A percentile compares a stretch with the other conserved stretches of the same genome.
Conservation (phyloP, 139 green algal species). For the Limnomonas spitsbergensis region DNA sequence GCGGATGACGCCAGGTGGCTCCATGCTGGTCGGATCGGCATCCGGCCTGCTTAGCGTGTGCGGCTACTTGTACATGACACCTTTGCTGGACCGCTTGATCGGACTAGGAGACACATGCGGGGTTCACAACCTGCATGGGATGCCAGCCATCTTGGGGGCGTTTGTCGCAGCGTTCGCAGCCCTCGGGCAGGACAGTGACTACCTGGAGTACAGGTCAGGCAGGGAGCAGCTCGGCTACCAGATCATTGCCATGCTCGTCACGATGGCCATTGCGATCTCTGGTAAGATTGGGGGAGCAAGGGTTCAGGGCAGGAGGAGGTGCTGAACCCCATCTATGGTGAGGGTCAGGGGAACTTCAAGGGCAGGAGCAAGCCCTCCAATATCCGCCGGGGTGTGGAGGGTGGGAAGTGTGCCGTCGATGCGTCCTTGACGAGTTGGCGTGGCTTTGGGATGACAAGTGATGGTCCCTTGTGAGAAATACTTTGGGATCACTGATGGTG, state of each 20-base stretch:
- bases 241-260: slow-evolving; percentile 1
- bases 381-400: no score
- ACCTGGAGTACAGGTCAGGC: slow-evolving; percentile 2
- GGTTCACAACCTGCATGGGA: slow-evolving; percentile 62
- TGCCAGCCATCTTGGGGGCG: slow-evolving; percentile 13
- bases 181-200: slow-evolving; percentile 5
- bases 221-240: slow-evolving; percentile 16
- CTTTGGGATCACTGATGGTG: no score
- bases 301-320: neutral
- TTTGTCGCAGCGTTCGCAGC: slow-evolving; percentile 12
- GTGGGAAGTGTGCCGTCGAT: no score
- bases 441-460: no score
- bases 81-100: slow-evolving; percentile 39
- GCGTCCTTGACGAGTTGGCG: no score
- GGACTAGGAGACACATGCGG: slow-evolving; percentile 59
- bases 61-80: slow-evolving; percentile 47
- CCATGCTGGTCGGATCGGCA: slow-evolving; percentile 45
- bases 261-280: slow-evolving; percentile 15
- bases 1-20: slow-evolving; percentile 16
- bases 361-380: no score
- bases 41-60: slow-evolving; percentile 41
- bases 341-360: no score
- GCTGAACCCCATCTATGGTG: no score
- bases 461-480: no score
- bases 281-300: neutral